These are phyloP conservation scores for Chalaropsis thielavioides DNA, from an alignment of 2,329 filamentous ascomycete genomes.

Conservation along the genomic window DNA sequence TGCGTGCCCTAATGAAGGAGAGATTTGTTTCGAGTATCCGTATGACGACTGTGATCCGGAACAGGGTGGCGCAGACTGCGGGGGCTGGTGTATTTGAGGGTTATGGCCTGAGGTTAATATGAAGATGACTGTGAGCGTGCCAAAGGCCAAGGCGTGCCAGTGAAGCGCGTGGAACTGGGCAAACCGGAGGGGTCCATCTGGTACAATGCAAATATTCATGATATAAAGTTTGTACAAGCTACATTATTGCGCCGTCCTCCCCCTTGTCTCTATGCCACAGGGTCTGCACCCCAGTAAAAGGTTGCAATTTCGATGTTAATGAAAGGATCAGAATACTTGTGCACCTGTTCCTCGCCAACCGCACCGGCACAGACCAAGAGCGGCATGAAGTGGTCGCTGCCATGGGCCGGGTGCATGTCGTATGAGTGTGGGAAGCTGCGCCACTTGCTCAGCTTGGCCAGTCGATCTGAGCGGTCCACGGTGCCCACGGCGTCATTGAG, in stretches of 20 bases:
- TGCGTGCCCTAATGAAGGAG: background rate
- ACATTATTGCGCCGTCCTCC: no score
- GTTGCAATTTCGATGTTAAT: conserved; percentile 37
- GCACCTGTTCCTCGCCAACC: conserved; percentile 31
- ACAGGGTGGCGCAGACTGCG: background rate
- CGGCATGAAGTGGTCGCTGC: conserved; percentile 46
- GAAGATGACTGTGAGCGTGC: no score
- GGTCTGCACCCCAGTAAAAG: conserved; percentile 37
- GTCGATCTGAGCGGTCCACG: conserved; percentile 25
- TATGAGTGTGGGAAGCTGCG: conserved; percentile 34
- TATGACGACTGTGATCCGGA: conserved; percentile 7
- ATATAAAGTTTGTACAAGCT: background rate
- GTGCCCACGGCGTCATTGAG: conserved; percentile 30
- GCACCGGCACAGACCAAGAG: conserved; percentile 42
- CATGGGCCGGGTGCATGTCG: conserved; percentile 38
- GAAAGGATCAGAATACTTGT: conserved; percentile 35
- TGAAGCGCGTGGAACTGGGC: background rate
- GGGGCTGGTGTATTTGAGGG: background rate
- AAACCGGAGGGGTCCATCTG: background rate
- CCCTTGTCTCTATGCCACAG: conserved; percentile 15
- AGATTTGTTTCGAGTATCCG: background rate
- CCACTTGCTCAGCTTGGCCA: conserved; percentile 32
- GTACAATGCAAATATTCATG: background rate
- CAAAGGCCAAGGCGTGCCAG: no score
- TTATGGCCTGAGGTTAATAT: background rate